These are phyloP conservation scores for Lentinula sp. DNA, from an alignment of 768 basidiomycete genomes.

Conservation along the genomic window DNA sequence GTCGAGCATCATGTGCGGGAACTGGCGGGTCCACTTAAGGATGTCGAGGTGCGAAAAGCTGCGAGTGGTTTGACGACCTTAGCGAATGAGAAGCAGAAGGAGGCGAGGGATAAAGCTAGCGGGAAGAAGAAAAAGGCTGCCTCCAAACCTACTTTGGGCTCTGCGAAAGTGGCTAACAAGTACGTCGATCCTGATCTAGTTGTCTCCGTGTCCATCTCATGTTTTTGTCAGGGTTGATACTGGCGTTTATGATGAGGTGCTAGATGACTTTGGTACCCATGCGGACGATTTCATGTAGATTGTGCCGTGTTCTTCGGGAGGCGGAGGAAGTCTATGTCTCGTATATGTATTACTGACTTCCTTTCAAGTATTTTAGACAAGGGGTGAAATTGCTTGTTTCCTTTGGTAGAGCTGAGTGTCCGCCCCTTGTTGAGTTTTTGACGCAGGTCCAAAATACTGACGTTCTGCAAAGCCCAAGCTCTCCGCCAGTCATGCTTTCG, in stretches of 20 bases:
- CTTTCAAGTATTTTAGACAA: too few relatives aligned
- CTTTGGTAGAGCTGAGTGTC: too few relatives aligned
- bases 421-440: too few relatives aligned
- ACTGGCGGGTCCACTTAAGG: slow-evolving; percentile 71
- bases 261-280: slow-evolving; percentile 80
- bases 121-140: slow-evolving; percentile 88
- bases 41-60: slow-evolving; percentile 88
- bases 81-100: slow-evolving; percentile 94
- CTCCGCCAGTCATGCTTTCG: too few relatives aligned
- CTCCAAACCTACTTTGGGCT: slow-evolving; percentile 71
- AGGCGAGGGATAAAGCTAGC: slow-evolving; percentile 75
- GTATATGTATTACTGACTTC: background rate
- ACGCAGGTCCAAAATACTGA: too few relatives aligned
- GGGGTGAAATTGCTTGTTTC: too few relatives aligned
- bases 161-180: slow-evolving; percentile 61
- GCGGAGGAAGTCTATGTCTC: background rate
- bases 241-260: slow-evolving; percentile 74
- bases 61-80: slow-evolving; percentile 80
- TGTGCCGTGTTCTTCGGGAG: background rate
- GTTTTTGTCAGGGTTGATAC: slow-evolving; percentile 62
- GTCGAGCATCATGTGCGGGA: slow-evolving; percentile 80
- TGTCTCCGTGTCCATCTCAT: slow-evolving; percentile 9
- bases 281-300: slow-evolving; percentile 88
- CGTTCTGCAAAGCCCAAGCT: too few relatives aligned
- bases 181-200: slow-evolving; percentile 23